Evolutionary conservation across 352 stramenopile genomes (phyloP).

Genomic region (Phytopythium boreale): DNA sequence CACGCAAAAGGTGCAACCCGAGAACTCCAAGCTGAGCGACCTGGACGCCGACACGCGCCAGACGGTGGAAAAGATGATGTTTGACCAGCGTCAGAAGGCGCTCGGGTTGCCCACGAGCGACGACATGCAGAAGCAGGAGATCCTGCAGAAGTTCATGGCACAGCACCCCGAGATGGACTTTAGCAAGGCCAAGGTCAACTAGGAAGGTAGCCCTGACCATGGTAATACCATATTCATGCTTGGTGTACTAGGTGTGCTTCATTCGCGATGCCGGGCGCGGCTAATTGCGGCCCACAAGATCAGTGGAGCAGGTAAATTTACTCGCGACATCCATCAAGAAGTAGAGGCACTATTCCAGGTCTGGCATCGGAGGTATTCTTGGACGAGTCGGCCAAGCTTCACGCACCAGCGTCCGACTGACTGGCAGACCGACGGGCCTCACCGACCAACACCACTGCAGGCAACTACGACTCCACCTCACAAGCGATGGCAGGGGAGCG

Average conservation of each 20-base stretch:
- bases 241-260: background rate
- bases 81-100: slow-evolving; percentile 96
- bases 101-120: slow-evolving; percentile 96
- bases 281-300: background rate
- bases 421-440: background rate
- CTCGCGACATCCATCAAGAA: background rate
- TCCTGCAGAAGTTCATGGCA: slow-evolving; percentile 99
- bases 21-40: slow-evolving; percentile 98
- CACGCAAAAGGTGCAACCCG: slow-evolving; percentile 97
- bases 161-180: slow-evolving; percentile 99
- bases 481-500: slow-evolving; percentile 16
- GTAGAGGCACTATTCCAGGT: background rate
- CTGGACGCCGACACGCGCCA: slow-evolving; percentile 98
- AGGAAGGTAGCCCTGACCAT: slow-evolving; percentile 12
- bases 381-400: background rate
- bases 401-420: background rate
- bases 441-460: background rate
- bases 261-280: background rate
- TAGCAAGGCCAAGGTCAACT: slow-evolving; percentile 97
- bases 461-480: background rate
- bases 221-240: background rate
- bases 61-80: slow-evolving; percentile 99
- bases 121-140: slow-evolving; percentile 97
- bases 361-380: background rate
- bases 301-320: no score